Conservation (phyloP, 495 filamentous ascomycete genomes). For the Tetracladium setigerum region DNA sequence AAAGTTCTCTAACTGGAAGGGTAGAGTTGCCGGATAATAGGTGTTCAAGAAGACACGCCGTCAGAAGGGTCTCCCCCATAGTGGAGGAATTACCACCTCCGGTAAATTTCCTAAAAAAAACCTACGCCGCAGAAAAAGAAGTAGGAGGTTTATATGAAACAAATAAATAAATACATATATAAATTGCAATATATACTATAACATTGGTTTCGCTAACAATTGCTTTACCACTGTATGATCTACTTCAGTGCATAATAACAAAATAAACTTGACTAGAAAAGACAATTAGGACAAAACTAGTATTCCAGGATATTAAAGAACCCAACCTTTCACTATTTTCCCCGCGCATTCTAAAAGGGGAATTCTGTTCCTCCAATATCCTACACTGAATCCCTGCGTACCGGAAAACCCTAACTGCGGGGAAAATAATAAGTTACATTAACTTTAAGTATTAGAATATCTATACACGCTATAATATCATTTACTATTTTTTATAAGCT, state of each 20-base stretch:
- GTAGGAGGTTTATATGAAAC: neutral
- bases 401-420: neutral
- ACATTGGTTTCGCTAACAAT: neutral
- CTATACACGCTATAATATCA: neutral
- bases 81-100: neutral
- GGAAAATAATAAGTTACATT: too few relatives aligned
- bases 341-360: too few relatives aligned
- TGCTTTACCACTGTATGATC: too few relatives aligned
- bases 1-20: neutral
- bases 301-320: too few relatives aligned
- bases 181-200: neutral
- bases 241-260: too few relatives aligned
- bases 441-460: neutral
- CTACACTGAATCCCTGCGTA: too few relatives aligned
- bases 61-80: neutral
- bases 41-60: neutral
- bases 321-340: too few relatives aligned
- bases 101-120: neutral
- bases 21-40: neutral
- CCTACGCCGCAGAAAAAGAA: neutral
- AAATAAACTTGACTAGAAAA: too few relatives aligned
- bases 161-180: neutral
- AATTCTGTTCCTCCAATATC: too few relatives aligned
- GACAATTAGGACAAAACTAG: too few relatives aligned
- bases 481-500: neutral